These are phyloP conservation scores for Dioscorea alata DNA, from an alignment of 106 monocot genomes.

Conservation along the genomic window DNA sequence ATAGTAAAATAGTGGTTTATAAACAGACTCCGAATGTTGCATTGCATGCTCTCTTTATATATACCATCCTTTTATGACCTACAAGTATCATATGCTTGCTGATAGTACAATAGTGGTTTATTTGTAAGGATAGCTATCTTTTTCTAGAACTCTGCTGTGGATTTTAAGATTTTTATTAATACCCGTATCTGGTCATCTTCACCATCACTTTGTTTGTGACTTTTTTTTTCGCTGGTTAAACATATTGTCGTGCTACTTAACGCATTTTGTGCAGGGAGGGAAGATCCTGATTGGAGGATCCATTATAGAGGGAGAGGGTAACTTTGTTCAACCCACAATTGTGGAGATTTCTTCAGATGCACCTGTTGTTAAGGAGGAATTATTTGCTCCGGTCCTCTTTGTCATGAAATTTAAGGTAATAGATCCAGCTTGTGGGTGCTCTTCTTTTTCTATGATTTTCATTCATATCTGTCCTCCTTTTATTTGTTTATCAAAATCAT, in stretches of 20 bases:
- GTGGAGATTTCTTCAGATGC: conserved; percentile 79
- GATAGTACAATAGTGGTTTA: too few species aligned
- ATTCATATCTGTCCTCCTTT: background rate
- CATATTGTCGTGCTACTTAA: background rate
- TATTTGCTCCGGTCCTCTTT: conserved; percentile 95
- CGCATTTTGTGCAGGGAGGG: conserved; percentile 15
- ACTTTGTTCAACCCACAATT: conserved; percentile 94
- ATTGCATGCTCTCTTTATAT: too few species aligned
- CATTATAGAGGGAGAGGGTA: conserved; percentile 68
- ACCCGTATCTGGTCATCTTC: background rate
- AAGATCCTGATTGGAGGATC: conserved; percentile 81
- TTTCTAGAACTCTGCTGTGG: background rate
- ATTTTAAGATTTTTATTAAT: background rate
- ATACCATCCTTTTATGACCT: too few species aligned
- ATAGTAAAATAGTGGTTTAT: too few species aligned
- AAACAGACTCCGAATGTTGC: too few species aligned
- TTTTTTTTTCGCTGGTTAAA: background rate
- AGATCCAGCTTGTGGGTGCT: background rate
- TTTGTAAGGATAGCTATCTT: too few species aligned
- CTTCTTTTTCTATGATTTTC: background rate
- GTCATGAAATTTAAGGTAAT: conserved; percentile 91
- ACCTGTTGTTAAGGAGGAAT: conserved; percentile 84
- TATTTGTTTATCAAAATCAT: background rate
- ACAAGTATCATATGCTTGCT: too few species aligned
- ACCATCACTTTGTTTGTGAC: background rate